Conservation (phyloP, 108 stramenopile genomes). For the Fistulifera pelliculosa region DNA sequence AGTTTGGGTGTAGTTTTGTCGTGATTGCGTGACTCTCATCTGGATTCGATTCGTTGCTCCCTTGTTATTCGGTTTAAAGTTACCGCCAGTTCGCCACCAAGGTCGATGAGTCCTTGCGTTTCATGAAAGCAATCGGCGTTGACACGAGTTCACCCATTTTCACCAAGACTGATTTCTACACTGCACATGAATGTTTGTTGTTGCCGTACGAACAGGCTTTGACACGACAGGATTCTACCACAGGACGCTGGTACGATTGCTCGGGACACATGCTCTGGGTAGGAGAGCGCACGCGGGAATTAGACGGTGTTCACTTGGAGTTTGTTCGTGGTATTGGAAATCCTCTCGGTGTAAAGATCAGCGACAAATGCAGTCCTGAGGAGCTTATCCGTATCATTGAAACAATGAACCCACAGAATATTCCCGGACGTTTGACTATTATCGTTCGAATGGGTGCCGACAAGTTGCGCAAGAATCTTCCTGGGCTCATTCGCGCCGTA, state of each 20-base stretch:
- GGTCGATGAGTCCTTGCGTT: conserved; percentile 90
- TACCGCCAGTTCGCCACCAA: conserved; percentile 88
- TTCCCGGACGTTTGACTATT: conserved; percentile 92
- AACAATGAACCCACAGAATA: conserved; percentile 92
- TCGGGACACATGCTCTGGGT: conserved; percentile 99
- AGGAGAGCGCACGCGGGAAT: conserved; percentile 97
- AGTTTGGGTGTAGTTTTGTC: too few species aligned
- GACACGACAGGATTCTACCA: conserved; percentile 93
- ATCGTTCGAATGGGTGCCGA: conserved; percentile 98
- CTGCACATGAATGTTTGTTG: conserved; percentile 96
- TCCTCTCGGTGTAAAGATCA: conserved; percentile 96
- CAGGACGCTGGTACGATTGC: conserved; percentile 94
- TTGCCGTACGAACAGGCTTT: conserved; percentile 96
- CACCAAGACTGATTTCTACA: conserved; percentile 90
- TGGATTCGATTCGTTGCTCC: too few species aligned
- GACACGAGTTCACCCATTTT: conserved; percentile 78
- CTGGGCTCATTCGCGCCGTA: conserved; percentile 93
- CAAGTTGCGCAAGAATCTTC: conserved; percentile 89
- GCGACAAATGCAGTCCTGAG: conserved; percentile 92
- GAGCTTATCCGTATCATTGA: conserved; percentile 88
- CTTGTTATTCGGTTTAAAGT: conserved; percentile 9
- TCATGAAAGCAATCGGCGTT: conserved; percentile 96
- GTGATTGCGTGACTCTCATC: too few species aligned
- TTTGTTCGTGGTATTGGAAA: conserved; percentile 95
- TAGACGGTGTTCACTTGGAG: conserved; percentile 97